Evolutionary conservation across 768 basidiomycete species (phyloP), one percentile per base, ranked within the genome.

Genomic region (Serendipita sp.): DNA sequence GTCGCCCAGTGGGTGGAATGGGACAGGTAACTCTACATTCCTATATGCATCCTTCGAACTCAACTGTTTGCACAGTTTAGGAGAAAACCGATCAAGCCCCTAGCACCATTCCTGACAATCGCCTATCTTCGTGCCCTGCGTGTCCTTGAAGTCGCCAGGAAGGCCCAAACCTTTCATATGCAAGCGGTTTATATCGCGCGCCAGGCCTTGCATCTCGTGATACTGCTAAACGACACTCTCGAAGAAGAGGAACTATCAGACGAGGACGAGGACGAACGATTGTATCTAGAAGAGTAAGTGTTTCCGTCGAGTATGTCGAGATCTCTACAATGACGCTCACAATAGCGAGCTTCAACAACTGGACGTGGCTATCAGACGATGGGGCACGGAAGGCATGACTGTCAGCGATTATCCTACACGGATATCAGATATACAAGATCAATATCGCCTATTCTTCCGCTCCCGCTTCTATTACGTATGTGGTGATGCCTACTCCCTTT

Each of bases 391-490:
- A 28, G 32, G 24, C 24, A 28, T n/a, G 24, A n/a, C 3, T 28
- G 4, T 32, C 10, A n/a, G 10, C 24, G 56, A 60, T 8, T 60
- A 35, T 32, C 10, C 24, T 4, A 35, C 24, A 60, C 18, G 28
- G n/a, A 60, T 60, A 28, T n/a, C 56, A 8, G 24, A 28, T 24
- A 60, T 60, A 11, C 24, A 60, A 35, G n/a, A 60, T 11, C 56
- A 60, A 60, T 60, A 60, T 35, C 24, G 16, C 8, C 18, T 4
- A 37, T 60, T 60, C 56, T 60, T 60, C 28, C 24, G 34, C 10
- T 37, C 24, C 10, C 56, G 56, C 28, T 60, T 60, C 56, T 60
- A 60, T 37, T 60, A 28, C n/a, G 56, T 60, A n/a, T n/a, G 56
- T 32, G 16, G 16, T 1, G 48, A 7, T 8, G 16, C 0, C 16